These are phyloP conservation scores for Barnettozyma californica DNA, from an alignment of 805 yeast genomes.

Conservation along the genomic window DNA sequence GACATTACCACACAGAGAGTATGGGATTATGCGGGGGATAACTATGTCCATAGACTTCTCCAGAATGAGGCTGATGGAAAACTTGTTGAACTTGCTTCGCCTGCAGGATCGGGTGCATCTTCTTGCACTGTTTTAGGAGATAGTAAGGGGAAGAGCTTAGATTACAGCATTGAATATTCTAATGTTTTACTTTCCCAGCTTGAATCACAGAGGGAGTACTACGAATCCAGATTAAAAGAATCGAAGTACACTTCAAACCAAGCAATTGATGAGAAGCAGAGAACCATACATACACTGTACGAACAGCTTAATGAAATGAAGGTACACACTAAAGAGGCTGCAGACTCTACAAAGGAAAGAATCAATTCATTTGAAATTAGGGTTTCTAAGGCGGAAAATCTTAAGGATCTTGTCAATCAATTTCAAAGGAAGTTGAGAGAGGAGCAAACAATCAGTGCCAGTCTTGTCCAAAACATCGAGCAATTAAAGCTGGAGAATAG, in stretches of 20 bases:
- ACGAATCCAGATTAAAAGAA: slow-evolving; percentile 47
- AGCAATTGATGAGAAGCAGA: slow-evolving; percentile 7
- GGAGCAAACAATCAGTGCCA: slow-evolving; percentile 41
- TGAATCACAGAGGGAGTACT: slow-evolving; percentile 81
- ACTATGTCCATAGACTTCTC: slow-evolving; percentile 79
- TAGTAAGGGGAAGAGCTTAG: slow-evolving; percentile 39
- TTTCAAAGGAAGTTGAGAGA: slow-evolving; percentile 27
- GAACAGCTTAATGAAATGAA: neutral
- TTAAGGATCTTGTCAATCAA: slow-evolving; percentile 1
- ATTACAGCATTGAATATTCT: slow-evolving; percentile 74
- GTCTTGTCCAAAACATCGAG: slow-evolving; percentile 36
- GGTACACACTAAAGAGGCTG: neutral
- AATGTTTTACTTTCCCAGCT: slow-evolving; percentile 72
- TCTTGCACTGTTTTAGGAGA: slow-evolving; percentile 5
- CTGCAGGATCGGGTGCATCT: slow-evolving; percentile 5
- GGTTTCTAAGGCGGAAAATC: neutral
- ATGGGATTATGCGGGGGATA: slow-evolving; percentile 93
- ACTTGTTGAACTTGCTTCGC: slow-evolving; percentile 57
- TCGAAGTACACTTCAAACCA: slow-evolving; percentile 23
- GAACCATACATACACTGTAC: neutral
- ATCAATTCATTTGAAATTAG: neutral
- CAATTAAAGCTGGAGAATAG: slow-evolving; percentile 28
- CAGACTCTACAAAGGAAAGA: neutral
- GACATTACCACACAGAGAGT: slow-evolving; percentile 79
- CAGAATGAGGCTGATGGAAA: slow-evolving; percentile 89